Evolutionary conservation across 208 protist genomes (phyloP), one percentile per base, ranked within the genome.

Genomic region (Novymonas esmeraldas): DNA sequence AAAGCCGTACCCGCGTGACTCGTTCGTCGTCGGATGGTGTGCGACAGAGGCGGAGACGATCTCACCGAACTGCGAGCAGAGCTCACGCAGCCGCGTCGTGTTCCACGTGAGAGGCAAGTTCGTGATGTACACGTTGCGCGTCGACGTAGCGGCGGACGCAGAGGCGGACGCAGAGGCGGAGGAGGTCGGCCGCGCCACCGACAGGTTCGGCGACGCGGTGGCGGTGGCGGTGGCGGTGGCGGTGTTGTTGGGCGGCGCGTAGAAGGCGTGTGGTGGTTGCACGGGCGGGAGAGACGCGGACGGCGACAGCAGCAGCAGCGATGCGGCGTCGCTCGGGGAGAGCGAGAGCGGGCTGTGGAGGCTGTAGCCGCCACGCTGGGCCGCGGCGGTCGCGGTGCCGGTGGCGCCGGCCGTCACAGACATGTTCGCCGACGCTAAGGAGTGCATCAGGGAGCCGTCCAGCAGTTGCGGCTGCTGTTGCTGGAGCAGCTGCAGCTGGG

Each of bases 11-110:
- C 78, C 81, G 13, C 74, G 69, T 2, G 75, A 79, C 48, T 78
- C 74, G 33, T 92, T 92, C 0, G 77, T 85, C 16, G 61, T 44
- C 0, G 60, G 55, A 64, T 92, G 73, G 33, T 82, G 80, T 3
- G 79, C 76, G 18, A 92, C 82, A 18, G 76, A 84, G 31, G 85
- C 85, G n/a, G 73, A 83, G 33, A 87, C 46, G 49, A 92, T 89
- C 22, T 61, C 52, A 18, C 85, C 85, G 46, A 74, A 92, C 6
- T 39, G 54, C 1, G 63, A 13, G 57, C 81, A 92, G 24, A 87
- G 56, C 45, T 85, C 78, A 11, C 77, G 71, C 46, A 92, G 73
- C 64, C 75, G 76, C 22, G 76, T 76, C 7, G 85, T 87, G 66
- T 89, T 92, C 82, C 82, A 92, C 11, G 79, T 74, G 20, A 62